A percentile compares a stretch with the other conserved stretches of the same genome.
Conservation (phyloP, 2,329 filamentous ascomycete genomes). For the Aspergillus costaricaensis region DNA sequence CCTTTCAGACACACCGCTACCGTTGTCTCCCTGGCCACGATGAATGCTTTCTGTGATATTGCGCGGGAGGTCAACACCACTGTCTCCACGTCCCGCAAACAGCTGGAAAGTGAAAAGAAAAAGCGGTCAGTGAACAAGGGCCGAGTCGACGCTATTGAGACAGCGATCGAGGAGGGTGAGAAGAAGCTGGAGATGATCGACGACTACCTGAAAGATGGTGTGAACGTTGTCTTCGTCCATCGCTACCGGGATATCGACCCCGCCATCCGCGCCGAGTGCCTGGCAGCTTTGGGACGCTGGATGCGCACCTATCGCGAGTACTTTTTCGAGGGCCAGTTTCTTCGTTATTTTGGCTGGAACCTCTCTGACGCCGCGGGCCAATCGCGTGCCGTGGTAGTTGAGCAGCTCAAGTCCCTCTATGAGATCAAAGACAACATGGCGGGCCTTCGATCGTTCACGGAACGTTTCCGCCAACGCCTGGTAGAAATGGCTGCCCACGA, state of each 20-base stretch:
- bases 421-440: conserved; percentile 75
- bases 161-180: conserved; percentile 69
- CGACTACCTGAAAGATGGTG: conserved; percentile 76
- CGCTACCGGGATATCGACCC: conserved; percentile 93
- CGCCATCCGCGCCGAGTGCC: conserved; percentile 83
- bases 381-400: conserved; percentile 82
- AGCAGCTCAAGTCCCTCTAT: conserved; percentile 78
- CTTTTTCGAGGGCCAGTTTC: conserved; percentile 86
- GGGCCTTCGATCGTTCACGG: conserved; percentile 83
- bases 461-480: conserved; percentile 81
- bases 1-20: conserved; percentile 95
- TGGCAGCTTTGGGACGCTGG: conserved; percentile 84
- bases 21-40: conserved; percentile 76
- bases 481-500: conserved; percentile 92
- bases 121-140: conserved; percentile 73
- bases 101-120: conserved; percentile 76
- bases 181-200: conserved; percentile 70
- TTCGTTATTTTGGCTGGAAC: conserved; percentile 94
- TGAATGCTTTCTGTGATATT: conserved; percentile 73
- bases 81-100: conserved; percentile 74
- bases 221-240: conserved; percentile 91
- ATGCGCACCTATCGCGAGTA: conserved; percentile 79
- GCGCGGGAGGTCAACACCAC: conserved; percentile 70
- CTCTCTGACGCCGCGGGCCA: conserved; percentile 76
- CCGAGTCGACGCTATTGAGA: conserved; percentile 71